A percentile compares a stretch with the other conserved stretches of the same genome.
Conservation (phyloP, 1,284 basidiomycete genomes). For the Cutaneotrichosporon sp. region DNA sequence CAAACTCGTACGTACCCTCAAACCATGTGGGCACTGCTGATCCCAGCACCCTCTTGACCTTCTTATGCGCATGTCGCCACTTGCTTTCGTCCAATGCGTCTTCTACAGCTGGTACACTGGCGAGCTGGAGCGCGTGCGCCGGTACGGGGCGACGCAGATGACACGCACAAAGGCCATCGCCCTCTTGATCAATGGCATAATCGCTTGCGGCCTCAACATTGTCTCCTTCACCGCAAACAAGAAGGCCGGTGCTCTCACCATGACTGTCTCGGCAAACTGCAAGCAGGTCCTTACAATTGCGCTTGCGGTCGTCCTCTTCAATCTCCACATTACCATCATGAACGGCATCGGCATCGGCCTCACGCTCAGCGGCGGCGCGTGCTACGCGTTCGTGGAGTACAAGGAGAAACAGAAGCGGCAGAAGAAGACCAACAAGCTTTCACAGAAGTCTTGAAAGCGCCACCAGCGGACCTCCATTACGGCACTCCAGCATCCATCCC, state of each 20-base stretch:
- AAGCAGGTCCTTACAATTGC: conserved; percentile 93
- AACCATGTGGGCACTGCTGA: background rate
- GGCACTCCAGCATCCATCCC: conserved; percentile 3
- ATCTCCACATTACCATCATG: conserved; percentile 70
- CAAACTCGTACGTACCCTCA: conserved; percentile 41
- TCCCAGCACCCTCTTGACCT: conserved; percentile 78
- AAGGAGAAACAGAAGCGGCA: conserved; percentile 57
- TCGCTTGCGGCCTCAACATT: conserved; percentile 87
- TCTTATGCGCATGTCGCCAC: conserved; percentile 75
- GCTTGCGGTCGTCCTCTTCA: conserved; percentile 76
- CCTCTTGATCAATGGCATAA: conserved; percentile 70
- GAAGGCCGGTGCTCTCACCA: conserved; percentile 65
- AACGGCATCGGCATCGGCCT: conserved; percentile 78
- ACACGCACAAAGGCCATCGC: conserved; percentile 58
- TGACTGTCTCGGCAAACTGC: conserved; percentile 57
- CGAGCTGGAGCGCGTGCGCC: conserved; percentile 67
- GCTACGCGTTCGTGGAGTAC: conserved; percentile 75
- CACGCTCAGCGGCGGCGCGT: conserved; percentile 76
- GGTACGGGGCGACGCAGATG: conserved; percentile 60
- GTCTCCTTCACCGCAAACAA: conserved; percentile 90
- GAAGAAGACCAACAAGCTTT: conserved; percentile 19
- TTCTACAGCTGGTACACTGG: conserved; percentile 72
- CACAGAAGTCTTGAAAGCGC: conserved; percentile 9
- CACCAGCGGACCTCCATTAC: background rate
- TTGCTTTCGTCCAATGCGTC: conserved; percentile 83